Base-by-base conservation (phyloP, 2,329 filamentous ascomycete genomes). In the Arthrinium phaeospermum region DNA sequence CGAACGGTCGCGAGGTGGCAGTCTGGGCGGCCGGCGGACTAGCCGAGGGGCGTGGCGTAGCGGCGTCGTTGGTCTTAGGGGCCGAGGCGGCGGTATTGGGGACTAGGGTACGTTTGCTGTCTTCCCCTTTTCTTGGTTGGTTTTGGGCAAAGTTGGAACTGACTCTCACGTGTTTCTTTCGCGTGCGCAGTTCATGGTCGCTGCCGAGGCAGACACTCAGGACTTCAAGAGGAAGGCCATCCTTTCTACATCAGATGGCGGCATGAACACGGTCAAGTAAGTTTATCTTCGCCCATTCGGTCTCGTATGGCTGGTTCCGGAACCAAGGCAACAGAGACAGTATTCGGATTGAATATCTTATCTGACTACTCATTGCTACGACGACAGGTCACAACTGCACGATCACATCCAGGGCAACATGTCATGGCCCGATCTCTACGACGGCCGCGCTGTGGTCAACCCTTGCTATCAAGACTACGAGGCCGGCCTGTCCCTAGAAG, bases 21-120 rank as follows among this genome's bases (percentile, higher is more conserved):
- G 74, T 89, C 3, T 77, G 87, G 49, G 87, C 86, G 0, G 85
- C 86, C 24, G 87, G 87, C 5, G 87, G 87, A 0, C 85, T 90
- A 37, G 81, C 82, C 0, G 87, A 90, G 72, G 87, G 87, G 0
- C 80, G 87, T 27, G 87, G 87, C 0, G 80, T 85, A 0, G 85
- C 85, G 8, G 87, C 88, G 0, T 85, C 86, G 1, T 78, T 89
- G 16, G 79, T 82, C 0, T 81, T 90, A 0, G 88, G 89, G 0
- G 87, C 88, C 0, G 79, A 82, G 0, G 91, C 89, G 0, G 84
- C 86, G 0, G 88, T 85, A 0, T 85, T 93, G 83, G 92, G 92
- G 0, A 93, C 91, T 0, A 85, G 90, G 10, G 1, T 85, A 90
- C 8, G 10, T 91, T 92, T 72, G 6, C 84, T 93, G 0, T 90